A percentile compares a stretch with the other conserved stretches of the same genome.
These are phyloP conservation scores for Leccinum solheimii DNA, from an alignment of 1,284 basidiomycete species.

Conservation along the genomic window DNA sequence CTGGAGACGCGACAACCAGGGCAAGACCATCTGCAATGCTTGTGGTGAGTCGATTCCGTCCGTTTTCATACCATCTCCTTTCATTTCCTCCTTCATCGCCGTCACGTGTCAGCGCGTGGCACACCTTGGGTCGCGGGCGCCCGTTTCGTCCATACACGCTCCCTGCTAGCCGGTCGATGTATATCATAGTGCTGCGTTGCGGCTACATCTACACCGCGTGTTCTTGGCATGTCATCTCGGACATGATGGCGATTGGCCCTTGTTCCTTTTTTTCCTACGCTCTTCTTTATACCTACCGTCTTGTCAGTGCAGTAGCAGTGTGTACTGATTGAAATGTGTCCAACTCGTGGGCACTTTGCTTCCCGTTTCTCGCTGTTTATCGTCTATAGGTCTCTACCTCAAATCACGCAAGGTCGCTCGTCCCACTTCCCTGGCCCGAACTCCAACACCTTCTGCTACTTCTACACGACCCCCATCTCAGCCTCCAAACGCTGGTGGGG, in stretches of 20 bases:
- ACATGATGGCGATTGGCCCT: conserved; percentile 37
- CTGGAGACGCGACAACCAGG: conserved; percentile 79
- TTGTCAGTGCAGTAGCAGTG: conserved; percentile 39
- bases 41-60: conserved; percentile 65
- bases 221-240: conserved; percentile 37
- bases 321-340: conserved; percentile 39
- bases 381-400: conserved; percentile 60
- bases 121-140: conserved; percentile 31
- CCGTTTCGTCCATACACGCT: conserved; percentile 34
- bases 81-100: conserved; percentile 29
- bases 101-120: conserved; percentile 35
- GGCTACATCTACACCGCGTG: conserved; percentile 37
- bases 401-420: conserved; percentile 65
- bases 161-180: conserved; percentile 30
- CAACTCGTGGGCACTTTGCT: conserved; percentile 40
- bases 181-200: conserved; percentile 38
- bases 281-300: conserved; percentile 33
- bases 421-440: conserved; percentile 47
- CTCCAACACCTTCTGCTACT: conserved; percentile 37
- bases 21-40: conserved; percentile 82
- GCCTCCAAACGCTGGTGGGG: conserved; percentile 30
- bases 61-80: conserved; percentile 34
- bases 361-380: conserved; percentile 35
- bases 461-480: conserved; percentile 36
- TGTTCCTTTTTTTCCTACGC: conserved; percentile 30